Evolutionary conservation across 768 basidiomycete genomes (phyloP).

Genomic region (Lactarius psammicola): DNA sequence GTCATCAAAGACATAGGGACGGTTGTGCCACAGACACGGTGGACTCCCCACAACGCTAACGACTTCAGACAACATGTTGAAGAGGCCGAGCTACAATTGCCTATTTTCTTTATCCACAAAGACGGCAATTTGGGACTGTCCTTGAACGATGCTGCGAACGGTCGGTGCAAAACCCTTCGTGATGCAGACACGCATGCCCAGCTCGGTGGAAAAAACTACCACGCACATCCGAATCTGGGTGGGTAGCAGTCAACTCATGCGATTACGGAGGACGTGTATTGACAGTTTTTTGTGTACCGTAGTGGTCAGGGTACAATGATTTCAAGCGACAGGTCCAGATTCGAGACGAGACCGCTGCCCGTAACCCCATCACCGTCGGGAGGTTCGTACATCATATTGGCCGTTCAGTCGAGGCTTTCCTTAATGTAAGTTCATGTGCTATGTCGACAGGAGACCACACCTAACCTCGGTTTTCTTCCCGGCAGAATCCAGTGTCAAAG

Average conservation of each 20-base stretch:
- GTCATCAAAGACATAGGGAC: conserved; percentile 2
- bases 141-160: conserved; percentile 10
- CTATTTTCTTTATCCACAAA: conserved; percentile 20
- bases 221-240: conserved; percentile 21
- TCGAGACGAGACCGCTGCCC: conserved; percentile 11
- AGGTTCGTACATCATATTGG: conserved; percentile 23
- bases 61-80: conserved; percentile 17
- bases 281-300: not conserved
- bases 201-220: conserved; percentile 17
- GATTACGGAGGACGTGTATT: not conserved
- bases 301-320: conserved; percentile 20
- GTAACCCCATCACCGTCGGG: conserved; percentile 14
- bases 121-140: conserved; percentile 16
- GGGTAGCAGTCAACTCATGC: not conserved
- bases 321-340: conserved; percentile 24
- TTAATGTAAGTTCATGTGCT: conserved; percentile 11
- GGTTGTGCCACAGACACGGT: conserved; percentile 20
- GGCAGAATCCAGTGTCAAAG: not conserved
- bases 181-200: not conserved
- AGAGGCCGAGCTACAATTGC: conserved; percentile 18
- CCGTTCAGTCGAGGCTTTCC: conserved; percentile 20
- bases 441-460: not conserved
- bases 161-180: conserved; percentile 12
- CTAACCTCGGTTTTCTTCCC: not conserved
- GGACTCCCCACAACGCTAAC: conserved; percentile 10